Evolutionary conservation across 495 filamentous ascomycete genomes (phyloP).

Genomic region (Penicillium longicatenatum): DNA sequence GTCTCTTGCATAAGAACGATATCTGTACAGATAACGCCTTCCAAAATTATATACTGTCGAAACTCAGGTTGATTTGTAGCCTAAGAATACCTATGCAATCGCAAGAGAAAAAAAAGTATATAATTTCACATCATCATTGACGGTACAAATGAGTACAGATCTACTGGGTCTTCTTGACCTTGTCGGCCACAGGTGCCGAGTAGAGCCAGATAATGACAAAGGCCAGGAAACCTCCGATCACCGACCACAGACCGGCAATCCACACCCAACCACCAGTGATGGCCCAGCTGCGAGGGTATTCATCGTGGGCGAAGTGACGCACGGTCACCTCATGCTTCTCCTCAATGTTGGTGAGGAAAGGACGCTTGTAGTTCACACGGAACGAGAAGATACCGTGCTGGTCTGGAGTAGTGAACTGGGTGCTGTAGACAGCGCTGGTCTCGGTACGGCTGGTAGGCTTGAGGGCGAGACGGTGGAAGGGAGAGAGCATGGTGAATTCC

Average conservation of each 20-base stretch:
- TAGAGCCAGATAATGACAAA: slow-evolving; percentile 93
- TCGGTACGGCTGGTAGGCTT: slow-evolving; percentile 55
- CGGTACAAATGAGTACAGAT: slow-evolving; percentile 25
- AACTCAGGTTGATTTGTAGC: slow-evolving; percentile 5
- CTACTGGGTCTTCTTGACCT: slow-evolving; percentile 73
- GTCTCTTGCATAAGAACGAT: slow-evolving; percentile 4
- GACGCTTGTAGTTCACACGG: slow-evolving; percentile 91
- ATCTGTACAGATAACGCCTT: neutral
- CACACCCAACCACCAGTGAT: slow-evolving; percentile 94
- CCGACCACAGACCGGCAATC: slow-evolving; percentile 86
- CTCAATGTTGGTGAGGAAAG: slow-evolving; percentile 85
- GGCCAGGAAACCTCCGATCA: slow-evolving; percentile 77
- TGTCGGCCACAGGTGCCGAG: slow-evolving; percentile 59
- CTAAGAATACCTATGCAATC: slow-evolving; percentile 1
- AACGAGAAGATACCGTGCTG: slow-evolving; percentile 99
- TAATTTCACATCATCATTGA: slow-evolving; percentile 23
- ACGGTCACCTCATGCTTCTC: slow-evolving; percentile 95
- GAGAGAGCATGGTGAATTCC: slow-evolving; percentile 97
- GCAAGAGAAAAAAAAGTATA: slow-evolving; percentile 5
- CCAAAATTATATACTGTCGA: neutral
- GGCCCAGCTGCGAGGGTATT: slow-evolving; percentile 87
- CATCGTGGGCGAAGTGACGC: slow-evolving; percentile 93
- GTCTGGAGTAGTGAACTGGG: slow-evolving; percentile 81
- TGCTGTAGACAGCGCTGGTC: slow-evolving; percentile 72
- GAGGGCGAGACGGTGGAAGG: slow-evolving; percentile 90